Percentiles rank a stretch among this genome's conserved stretches.
These are phyloP conservation scores for Globisporangium takayamanum DNA, from an alignment of 352 stramenopile genomes.

Conservation along the genomic window DNA sequence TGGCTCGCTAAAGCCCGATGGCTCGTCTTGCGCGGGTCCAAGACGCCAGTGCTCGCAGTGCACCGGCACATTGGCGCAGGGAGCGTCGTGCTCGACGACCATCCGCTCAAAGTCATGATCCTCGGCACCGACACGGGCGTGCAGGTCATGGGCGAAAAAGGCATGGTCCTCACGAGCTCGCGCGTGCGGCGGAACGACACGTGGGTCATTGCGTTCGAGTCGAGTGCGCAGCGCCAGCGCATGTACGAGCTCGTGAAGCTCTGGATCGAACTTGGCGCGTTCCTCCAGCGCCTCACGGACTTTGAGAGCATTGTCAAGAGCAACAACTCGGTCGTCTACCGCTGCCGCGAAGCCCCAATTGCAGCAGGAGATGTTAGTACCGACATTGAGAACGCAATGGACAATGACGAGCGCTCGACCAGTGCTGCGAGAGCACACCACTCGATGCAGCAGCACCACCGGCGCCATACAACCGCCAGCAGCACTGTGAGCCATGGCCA, in stretches of 20 bases:
- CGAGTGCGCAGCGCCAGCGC: constrained; percentile 28
- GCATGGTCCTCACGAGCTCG: constrained; percentile 44
- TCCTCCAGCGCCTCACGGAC: constrained; percentile 39
- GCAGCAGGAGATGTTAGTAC: neutral
- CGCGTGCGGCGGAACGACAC: constrained; percentile 49
- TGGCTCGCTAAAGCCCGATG: constrained; percentile 50
- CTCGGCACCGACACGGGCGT: constrained; percentile 44
- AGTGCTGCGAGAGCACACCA: neutral
- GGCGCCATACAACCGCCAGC: neutral
- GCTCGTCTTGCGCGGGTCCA: constrained; percentile 56
- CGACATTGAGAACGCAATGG: too few species aligned
- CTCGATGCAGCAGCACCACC: neutral
- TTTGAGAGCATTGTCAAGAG: constrained; percentile 44
- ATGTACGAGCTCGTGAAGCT: constrained; percentile 46
- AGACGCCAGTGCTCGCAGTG: constrained; percentile 46
- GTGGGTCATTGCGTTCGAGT: constrained; percentile 42
- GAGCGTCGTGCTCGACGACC: constrained; percentile 23
- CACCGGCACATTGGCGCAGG: constrained; percentile 25
- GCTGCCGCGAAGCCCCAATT: constrained; percentile 23
- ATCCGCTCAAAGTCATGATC: constrained; percentile 45
- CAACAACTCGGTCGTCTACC: constrained; percentile 50
- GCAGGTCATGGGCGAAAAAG: constrained; percentile 31
- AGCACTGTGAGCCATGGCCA: neutral
- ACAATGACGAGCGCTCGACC: constrained; percentile 5
- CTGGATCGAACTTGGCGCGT: constrained; percentile 49